Base-by-base conservation (phyloP, 768 basidiomycete species). In the Trametes cinnabarina region DNA sequence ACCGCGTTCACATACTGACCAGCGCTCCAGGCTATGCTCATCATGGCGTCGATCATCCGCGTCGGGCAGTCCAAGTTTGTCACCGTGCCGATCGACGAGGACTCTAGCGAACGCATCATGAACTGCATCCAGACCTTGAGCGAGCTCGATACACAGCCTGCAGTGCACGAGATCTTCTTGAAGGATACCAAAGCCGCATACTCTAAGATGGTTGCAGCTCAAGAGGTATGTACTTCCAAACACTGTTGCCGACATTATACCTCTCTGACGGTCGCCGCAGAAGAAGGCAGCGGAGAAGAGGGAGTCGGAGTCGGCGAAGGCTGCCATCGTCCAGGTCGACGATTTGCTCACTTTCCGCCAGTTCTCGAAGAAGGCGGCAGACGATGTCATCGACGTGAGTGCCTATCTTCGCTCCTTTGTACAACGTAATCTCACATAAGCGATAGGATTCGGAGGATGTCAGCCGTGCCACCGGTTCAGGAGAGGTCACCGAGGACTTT, bases 1-100 rank as follows among this genome's bases (percentile, higher is more conserved):
- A 14, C 7, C 26, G 41, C 20, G 17, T 42, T 22, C 14, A 22
- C 7, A 15, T 19, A 39, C 11, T 42, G 41, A 54, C 58, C 17
- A 47, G 34, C 3, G 10, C 20, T 52, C 28, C 41, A 92, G 89
- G 86, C 92, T 5, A 98, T 99, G 92, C 81, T 99, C 52, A 93
- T 98, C 70, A 98, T 99, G 97, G 88, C 94, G 1, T 97, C 94
- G 9, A 80, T 94, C 69, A 91, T 98, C 69, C 93, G 97, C 47
- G 92, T 98, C 54, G 97, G 97, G 35, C 96, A 98, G 74, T 95
- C 94, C 52, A 96, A 95, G 69, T 95, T 96, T 64, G 90, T 89
- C 42, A 85, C 91, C 0, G 88, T 87, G 1, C 90, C 92, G n/a
- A 99, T 99, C 63, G 97, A 99, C 76, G 97, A 99, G 71, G 97